phyloP scores from a whole-genome alignment of 75 land plant genomes.

The Cupressus sempervirens region DNA sequence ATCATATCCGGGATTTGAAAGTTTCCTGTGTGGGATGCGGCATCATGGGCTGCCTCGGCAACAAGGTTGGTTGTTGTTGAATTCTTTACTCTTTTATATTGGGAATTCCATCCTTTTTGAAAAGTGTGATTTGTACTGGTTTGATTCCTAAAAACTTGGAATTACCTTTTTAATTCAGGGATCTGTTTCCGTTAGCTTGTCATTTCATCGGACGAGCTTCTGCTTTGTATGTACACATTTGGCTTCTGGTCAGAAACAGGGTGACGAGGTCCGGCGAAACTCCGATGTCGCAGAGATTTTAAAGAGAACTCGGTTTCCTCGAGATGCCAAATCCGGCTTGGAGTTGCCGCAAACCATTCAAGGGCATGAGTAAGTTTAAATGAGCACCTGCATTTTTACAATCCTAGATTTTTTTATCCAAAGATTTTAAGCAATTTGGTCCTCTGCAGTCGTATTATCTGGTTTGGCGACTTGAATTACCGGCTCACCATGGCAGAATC shows the following conservation, averaged over 20 bases:
- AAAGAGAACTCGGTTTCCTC: slow-evolving; percentile 54
- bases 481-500: slow-evolving; percentile 41
- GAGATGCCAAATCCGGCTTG: neutral
- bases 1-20: slow-evolving; percentile 43
- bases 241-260: slow-evolving; percentile 82
- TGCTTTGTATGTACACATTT: slow-evolving; percentile 91
- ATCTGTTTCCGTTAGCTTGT: slow-evolving; percentile 81
- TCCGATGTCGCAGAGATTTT: slow-evolving; percentile 67
- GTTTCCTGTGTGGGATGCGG: slow-evolving; percentile 82
- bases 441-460: slow-evolving; percentile 57
- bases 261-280: slow-evolving; percentile 69
- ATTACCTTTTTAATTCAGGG: slow-evolving; percentile 55
- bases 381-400: neutral
- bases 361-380: slow-evolving; percentile 66
- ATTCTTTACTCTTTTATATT: neutral
- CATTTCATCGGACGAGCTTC: slow-evolving; percentile 50
- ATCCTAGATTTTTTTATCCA: neutral
- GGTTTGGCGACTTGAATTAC: slow-evolving; percentile 91
- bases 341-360: slow-evolving; percentile 57
- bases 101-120: neutral
- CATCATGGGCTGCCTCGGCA: slow-evolving; percentile 84
- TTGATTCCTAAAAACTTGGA: too few species aligned
- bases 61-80: slow-evolving; percentile 60
- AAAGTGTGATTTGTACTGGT: neutral
- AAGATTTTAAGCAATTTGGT: neutral